These are phyloP conservation scores for Scheffersomyces amazonensis DNA, from an alignment of 805 yeast genomes.

Conservation along the genomic window DNA sequence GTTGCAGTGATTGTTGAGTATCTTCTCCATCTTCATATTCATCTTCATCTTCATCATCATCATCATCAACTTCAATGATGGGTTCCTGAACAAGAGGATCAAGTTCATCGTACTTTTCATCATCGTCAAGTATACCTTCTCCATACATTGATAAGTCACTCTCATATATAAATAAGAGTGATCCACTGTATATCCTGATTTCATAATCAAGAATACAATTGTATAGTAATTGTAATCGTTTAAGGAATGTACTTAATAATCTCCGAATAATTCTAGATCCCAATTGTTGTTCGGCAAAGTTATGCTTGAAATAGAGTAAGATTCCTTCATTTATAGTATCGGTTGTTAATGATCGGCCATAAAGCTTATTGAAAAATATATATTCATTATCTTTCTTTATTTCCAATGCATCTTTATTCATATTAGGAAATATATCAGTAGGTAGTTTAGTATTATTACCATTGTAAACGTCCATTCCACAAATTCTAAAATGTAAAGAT, in stretches of 20 bases:
- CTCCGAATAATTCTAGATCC: slow-evolving; percentile 22
- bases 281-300: slow-evolving; percentile 8
- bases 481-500: slow-evolving; percentile 66
- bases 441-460: slow-evolving; percentile 11
- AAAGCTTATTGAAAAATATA: slow-evolving; percentile 57
- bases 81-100: slow-evolving; percentile 25
- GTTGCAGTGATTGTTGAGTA: slow-evolving; percentile 15
- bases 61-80: slow-evolving; percentile 13
- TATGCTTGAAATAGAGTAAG: slow-evolving; percentile 42
- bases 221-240: slow-evolving; percentile 64
- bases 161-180: slow-evolving; percentile 73
- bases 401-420: slow-evolving; percentile 14
- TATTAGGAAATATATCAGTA: slow-evolving; percentile 9
- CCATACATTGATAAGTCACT: slow-evolving; percentile 59
- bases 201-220: slow-evolving; percentile 63
- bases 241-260: slow-evolving; percentile 45
- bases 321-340: slow-evolving; percentile 46
- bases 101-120: slow-evolving; percentile 36
- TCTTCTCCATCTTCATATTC: slow-evolving; percentile 34
- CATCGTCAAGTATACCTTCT: slow-evolving; percentile 10
- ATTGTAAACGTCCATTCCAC: slow-evolving; percentile 73
- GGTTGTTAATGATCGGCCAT: slow-evolving; percentile 59
- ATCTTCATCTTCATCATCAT: slow-evolving; percentile 16
- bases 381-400: slow-evolving; percentile 35
- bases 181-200: slow-evolving; percentile 65